A percentile compares a stretch with the other conserved stretches of the same genome.
Evolutionary conservation across 2,329 filamentous ascomycete species (phyloP).

Genomic region (Fulvia fulva): DNA sequence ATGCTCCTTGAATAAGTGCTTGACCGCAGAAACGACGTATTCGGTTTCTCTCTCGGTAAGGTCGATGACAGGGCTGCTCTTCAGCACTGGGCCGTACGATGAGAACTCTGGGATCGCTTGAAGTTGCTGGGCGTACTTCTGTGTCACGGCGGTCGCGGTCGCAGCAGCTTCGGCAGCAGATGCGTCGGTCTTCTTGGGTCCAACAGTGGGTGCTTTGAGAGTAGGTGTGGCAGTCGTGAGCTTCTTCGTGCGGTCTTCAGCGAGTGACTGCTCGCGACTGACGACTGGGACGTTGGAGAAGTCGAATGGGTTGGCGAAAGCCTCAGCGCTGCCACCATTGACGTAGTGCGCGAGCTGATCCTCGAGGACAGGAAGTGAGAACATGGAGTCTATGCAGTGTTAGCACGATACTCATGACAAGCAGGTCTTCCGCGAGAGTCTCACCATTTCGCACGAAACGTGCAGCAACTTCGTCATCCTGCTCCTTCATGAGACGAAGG

Average conservation of each 20-base stretch:
- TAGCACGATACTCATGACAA: conserved; percentile 17
- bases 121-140: conserved; percentile 85
- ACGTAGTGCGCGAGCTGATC: conserved; percentile 98
- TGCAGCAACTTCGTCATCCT: conserved; percentile 75
- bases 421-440: conserved; percentile 16
- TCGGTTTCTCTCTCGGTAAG: conserved; percentile 96
- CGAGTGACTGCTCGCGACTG: conserved; percentile 90
- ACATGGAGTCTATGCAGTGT: conserved; percentile 72
- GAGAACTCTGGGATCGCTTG: conserved; percentile 86
- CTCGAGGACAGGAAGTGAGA: conserved; percentile 89
- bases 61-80: conserved; percentile 80
- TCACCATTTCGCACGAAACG: conserved; percentile 90
- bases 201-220: conserved; percentile 84
- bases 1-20: conserved; percentile 97
- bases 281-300: conserved; percentile 87
- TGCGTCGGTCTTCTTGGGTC: conserved; percentile 67
- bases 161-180: conserved; percentile 70
- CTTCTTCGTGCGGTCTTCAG: conserved; percentile 95
- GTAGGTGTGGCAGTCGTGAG: conserved; percentile 88
- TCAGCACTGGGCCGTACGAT: conserved; percentile 84
- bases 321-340: conserved; percentile 81
- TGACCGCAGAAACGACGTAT: conserved; percentile 89
- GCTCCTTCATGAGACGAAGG: conserved; percentile 80
- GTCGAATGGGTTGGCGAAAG: conserved; percentile 83
- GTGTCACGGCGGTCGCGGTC: conserved; percentile 72